Percentiles rank a stretch among this genome's conserved stretches.
These are phyloP conservation scores for Neonectria hederae DNA, from an alignment of 2,329 filamentous ascomycete species.

Conservation along the genomic window DNA sequence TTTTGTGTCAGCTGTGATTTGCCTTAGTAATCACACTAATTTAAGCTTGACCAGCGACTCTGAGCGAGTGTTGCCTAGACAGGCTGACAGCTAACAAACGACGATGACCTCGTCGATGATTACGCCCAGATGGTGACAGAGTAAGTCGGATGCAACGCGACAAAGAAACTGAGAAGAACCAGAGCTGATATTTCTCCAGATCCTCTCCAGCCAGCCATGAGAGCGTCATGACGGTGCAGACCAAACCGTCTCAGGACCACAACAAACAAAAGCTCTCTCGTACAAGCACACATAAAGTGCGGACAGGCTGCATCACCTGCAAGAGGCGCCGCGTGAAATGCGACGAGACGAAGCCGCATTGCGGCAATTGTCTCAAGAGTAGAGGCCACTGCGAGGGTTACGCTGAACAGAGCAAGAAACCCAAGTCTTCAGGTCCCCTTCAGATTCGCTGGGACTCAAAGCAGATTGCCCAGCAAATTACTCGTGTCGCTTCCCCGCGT, in stretches of 20 bases:
- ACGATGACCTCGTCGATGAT: not conserved
- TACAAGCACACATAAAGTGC: constrained; percentile 33
- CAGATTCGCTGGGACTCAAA: constrained; percentile 41
- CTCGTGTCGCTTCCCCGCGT: not conserved
- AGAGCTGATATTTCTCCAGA: not conserved
- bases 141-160: not conserved
- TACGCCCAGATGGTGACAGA: not conserved
- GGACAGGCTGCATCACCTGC: constrained; percentile 38
- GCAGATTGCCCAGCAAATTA: not conserved
- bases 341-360: constrained; percentile 31
- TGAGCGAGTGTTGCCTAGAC: too few species aligned
- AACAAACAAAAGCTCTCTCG: constrained; percentile 28
- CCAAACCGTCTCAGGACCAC: not conserved
- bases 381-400: constrained; percentile 33
- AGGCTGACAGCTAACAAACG: not conserved
- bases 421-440: constrained; percentile 5
- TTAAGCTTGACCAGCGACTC: too few species aligned
- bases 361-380: constrained; percentile 30
- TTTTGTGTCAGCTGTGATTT: too few species aligned
- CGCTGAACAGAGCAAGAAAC: constrained; percentile 1
- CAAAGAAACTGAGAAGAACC: not conserved
- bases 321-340: constrained; percentile 39
- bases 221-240: not conserved
- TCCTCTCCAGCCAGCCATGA: not conserved
- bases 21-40: too few species aligned